Percentiles rank a stretch among this genome's conserved stretches.
Evolutionary conservation across 441 rosid genomes (phyloP).

Genomic region (Rhodomyrtus psidioides): DNA sequence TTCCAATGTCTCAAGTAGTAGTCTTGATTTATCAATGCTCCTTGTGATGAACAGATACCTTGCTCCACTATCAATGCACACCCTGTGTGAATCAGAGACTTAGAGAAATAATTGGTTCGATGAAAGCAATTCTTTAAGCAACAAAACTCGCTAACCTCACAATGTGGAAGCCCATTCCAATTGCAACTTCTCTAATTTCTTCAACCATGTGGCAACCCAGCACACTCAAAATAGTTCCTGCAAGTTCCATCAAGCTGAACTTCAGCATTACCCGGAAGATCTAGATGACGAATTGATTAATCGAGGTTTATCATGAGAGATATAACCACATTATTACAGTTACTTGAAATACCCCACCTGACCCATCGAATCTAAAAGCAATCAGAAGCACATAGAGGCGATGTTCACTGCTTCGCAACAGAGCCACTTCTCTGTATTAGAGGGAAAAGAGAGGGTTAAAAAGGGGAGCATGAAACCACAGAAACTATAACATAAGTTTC

Average conservation of each 20-base stretch:
- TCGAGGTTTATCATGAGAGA: slow-evolving; percentile 1
- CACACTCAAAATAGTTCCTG: slow-evolving; percentile 56
- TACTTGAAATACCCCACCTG: slow-evolving; percentile 48
- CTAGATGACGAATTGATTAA: slow-evolving; percentile 3
- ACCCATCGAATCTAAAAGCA: slow-evolving; percentile 41
- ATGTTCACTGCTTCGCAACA: slow-evolving; percentile 52
- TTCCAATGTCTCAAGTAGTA: slow-evolving; percentile 46
- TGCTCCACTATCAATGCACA: slow-evolving; percentile 37
- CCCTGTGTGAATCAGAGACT: slow-evolving; percentile 29
- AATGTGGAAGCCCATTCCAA: slow-evolving; percentile 80
- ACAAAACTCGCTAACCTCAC: slow-evolving; percentile 53
- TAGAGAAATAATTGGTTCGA: not conserved
- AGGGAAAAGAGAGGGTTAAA: not conserved
- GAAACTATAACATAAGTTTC: not conserved
- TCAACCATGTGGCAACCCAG: slow-evolving; percentile 55
- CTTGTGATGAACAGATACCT: slow-evolving; percentile 60
- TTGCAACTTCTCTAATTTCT: slow-evolving; percentile 56
- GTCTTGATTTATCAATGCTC: slow-evolving; percentile 55
- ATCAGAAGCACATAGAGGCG: slow-evolving; percentile 66
- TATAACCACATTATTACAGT: slow-evolving; percentile 7
- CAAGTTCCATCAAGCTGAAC: slow-evolving; percentile 16
- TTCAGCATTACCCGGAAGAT: slow-evolving; percentile 17
- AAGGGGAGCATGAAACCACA: not conserved
- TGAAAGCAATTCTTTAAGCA: not conserved
- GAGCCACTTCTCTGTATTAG: slow-evolving; percentile 58